Evolutionary conservation across 352 stramenopile genomes (phyloP).

Genomic region (Globisporangium spinosum): DNA sequence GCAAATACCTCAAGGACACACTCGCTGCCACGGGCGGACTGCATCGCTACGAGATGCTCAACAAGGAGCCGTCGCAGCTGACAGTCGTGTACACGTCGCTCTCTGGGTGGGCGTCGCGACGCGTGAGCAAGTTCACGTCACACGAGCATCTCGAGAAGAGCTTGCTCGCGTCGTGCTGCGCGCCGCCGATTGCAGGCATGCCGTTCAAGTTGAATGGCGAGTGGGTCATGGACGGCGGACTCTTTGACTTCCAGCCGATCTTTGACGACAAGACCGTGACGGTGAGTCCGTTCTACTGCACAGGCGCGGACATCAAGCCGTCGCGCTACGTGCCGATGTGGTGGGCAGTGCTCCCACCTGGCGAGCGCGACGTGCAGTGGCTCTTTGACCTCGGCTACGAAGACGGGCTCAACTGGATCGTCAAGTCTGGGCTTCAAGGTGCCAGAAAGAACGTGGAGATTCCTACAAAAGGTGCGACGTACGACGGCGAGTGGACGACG

Average conservation of each 20-base stretch:
- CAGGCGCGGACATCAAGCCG: constrained; percentile 84
- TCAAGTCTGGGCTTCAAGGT: constrained; percentile 34
- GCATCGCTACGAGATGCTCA: constrained; percentile 49
- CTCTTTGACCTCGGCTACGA: constrained; percentile 85
- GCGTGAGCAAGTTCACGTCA: constrained; percentile 64
- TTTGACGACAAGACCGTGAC: constrained; percentile 71
- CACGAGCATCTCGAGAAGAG: constrained; percentile 54
- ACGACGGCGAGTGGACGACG: constrained; percentile 59
- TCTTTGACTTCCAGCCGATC: constrained; percentile 82
- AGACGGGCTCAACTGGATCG: constrained; percentile 69
- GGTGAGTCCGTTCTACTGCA: constrained; percentile 86
- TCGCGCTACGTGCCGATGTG: constrained; percentile 89
- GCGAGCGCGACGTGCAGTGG: constrained; percentile 69
- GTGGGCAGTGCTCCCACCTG: constrained; percentile 76
- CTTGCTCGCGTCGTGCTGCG: constrained; percentile 80
- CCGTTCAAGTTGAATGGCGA: constrained; percentile 79
- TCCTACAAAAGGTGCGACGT: constrained; percentile 49
- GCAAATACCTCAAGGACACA: constrained; percentile 58
- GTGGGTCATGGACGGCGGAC: constrained; percentile 85
- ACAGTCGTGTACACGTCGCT: constrained; percentile 76
- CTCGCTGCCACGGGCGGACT: constrained; percentile 35
- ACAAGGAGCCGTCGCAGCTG: constrained; percentile 33
- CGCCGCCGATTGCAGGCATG: constrained; percentile 71
- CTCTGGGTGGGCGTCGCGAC: constrained; percentile 61
- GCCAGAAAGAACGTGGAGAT: constrained; percentile 37